Base-by-base conservation (phyloP, 768 basidiomycete genomes). In the Trametes elegans region DNA sequence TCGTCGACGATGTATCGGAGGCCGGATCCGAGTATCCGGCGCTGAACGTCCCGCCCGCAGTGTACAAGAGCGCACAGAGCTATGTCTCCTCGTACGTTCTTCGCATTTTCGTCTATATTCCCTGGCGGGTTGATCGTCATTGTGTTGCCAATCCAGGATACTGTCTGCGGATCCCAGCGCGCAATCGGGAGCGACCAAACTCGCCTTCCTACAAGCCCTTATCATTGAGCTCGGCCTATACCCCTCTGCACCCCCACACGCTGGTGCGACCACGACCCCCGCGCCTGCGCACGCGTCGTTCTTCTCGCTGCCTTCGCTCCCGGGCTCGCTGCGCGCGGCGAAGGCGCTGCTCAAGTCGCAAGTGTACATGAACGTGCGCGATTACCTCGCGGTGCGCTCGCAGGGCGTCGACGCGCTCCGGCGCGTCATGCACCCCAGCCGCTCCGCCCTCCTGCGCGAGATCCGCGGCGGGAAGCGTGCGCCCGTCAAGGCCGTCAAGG, bases 141-240 rank as follows among this genome's bases (percentile, higher is more conserved):
- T 23, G 32, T 2, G 18, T 21, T 5, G 3, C 29, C 16, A 18
- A 7, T 11, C 9, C 41, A 60, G 50, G 19, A 52, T 60, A 27
- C 44, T 63, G 7, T 56, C 61, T 38, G 50, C 51, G 81, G 14
- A 83, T 80, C 72, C 73, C 2, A 76, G 78, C 57, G 77, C 82
- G 1, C 68, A 74, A 24, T 27, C 66, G 5, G 76, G 74, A 14
- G 53, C 63, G 23, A 78, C 76, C 48, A 74, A 81, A 34, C 79
- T 91, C 31, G 75, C 78, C 6, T 73, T 91, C 34, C 74, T 90
- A 6, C 89, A 90, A 53, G 83, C 87, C 0, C 78, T 91, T 55
- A 83, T 89, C 60, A 74, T 90, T 57, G 90, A 91, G 70, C 76
- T 91, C n/a, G 88, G 88, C n/a, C 72, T 73, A 36, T 65, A 53